Base-by-base conservation (phyloP, 495 filamentous ascomycete species). In the Podospora pseudocomata region DNA sequence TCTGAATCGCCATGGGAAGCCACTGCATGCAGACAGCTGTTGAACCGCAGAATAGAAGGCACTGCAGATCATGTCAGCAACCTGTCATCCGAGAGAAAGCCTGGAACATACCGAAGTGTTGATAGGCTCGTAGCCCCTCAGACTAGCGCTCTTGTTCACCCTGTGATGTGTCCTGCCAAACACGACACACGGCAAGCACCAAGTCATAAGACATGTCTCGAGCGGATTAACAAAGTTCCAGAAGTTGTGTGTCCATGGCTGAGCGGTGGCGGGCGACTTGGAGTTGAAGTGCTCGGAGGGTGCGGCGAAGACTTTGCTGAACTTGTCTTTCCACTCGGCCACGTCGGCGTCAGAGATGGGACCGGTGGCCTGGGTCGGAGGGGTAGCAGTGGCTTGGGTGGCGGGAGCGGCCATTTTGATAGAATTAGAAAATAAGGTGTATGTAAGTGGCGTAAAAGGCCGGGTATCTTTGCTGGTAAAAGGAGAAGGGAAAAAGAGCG, bases 141-240 rank as follows among this genome's bases (percentile, higher is more conserved):
- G 73, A 60, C 71, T 74, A 30, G 69, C 72, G 63, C 79, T 65
- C 70, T 80, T 80, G 54, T 74, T 73, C 26, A 83, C 62, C 2
- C 83, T 79, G 64, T 85, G 75, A 66, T 81, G 77, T 20, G 80
- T 83, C 72, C 75, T 81, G 61, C 83, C 82, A 65, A 81, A 83
- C 9, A 79, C 79, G 27, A 83, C 77, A 67, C 83, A 85, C 26
- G 83, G 83, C 27, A 76, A 64, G 71, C 77, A 83, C 49, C 72
- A 82, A 0, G 75, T 72, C 69, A 82, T 68, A 54, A 77, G 63
- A 73, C 79, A 79, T n/a, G 70, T 64, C 64, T 78, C 78, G 71
- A 78, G 74, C 27, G 75, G 80, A 63, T 56, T 68, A 74, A 77
- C 80, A 77, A 79, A 82, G 60, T 67, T 73, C 62, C 78, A 81